A percentile compares a stretch with the other conserved stretches of the same genome.
Evolutionary conservation across 345 rosid genomes (phyloP).

Genomic region (Populus deltoides): DNA sequence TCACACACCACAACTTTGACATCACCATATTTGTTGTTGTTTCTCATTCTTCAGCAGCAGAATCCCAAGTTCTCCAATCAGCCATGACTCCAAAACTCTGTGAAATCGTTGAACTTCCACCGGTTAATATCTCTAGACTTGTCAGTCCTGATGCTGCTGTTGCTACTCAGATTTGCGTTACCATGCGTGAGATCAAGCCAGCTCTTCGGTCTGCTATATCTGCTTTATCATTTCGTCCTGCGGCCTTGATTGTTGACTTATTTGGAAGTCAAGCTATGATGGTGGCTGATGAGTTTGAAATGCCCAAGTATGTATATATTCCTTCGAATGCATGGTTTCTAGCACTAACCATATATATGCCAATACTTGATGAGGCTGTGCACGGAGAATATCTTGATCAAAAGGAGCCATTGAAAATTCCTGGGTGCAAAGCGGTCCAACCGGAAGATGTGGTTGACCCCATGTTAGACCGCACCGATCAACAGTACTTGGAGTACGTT

Average conservation of each 20-base stretch:
- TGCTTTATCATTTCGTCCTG: slow-evolving; percentile 31
- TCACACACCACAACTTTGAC: slow-evolving; percentile 34
- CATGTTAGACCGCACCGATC: background rate
- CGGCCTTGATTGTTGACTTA: slow-evolving; percentile 47
- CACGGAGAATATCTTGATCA: slow-evolving; percentile 11
- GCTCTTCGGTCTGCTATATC: slow-evolving; percentile 42
- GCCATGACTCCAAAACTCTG: slow-evolving; percentile 20
- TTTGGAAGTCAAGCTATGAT: slow-evolving; percentile 52
- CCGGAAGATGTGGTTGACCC: background rate
- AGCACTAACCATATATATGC: background rate
- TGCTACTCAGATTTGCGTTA: slow-evolving; percentile 27
- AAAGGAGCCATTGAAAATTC: slow-evolving; percentile 4
- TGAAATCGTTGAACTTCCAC: slow-evolving; percentile 38
- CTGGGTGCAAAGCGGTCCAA: background rate
- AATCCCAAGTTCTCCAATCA: slow-evolving; percentile 27
- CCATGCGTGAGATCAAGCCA: slow-evolving; percentile 45
- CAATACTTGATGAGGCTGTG: background rate
- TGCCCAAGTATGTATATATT: slow-evolving; percentile 45
- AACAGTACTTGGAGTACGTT: background rate
- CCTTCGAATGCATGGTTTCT: slow-evolving; percentile 54
- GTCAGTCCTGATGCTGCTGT: slow-evolving; percentile 27
- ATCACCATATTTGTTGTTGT: slow-evolving; percentile 47
- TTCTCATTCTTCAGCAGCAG: slow-evolving; percentile 23
- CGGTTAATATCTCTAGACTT: slow-evolving; percentile 30
- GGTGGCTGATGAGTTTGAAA: slow-evolving; percentile 42